phyloP scores from a whole-genome alignment of 306 rosid species.

The Prunus dulcis region DNA sequence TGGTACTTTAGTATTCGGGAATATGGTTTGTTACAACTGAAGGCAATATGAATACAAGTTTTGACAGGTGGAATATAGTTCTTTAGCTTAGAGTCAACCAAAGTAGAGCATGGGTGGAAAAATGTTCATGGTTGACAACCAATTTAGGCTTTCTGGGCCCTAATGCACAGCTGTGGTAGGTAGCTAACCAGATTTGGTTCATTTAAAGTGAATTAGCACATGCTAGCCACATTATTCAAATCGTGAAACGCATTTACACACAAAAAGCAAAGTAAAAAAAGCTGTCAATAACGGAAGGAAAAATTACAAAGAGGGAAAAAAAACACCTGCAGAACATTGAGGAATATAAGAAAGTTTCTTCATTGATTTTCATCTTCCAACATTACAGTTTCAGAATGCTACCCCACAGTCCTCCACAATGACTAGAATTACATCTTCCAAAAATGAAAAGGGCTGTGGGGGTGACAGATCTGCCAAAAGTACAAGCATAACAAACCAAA shows the following conservation, averaged over 20 bases:
- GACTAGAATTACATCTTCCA: slow-evolving; percentile 22
- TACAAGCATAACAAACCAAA: slow-evolving; percentile 20
- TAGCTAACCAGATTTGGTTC: slow-evolving; percentile 2
- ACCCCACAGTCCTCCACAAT: slow-evolving; percentile 6
- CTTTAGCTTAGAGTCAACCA: not conserved
- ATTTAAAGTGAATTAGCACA: slow-evolving; percentile 5
- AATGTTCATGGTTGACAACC: not conserved
- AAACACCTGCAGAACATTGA: not conserved
- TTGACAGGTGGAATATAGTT: not conserved
- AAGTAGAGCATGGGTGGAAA: not conserved
- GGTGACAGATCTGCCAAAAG: slow-evolving; percentile 18
- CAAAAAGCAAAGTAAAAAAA: not conserved
- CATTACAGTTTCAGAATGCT: not conserved
- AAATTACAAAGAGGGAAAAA: not conserved
- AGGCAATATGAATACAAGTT: not conserved
- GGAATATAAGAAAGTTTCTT: not conserved
- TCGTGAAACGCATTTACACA: not conserved
- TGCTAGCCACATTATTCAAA: slow-evolving; percentile 2
- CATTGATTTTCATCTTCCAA: slow-evolving; percentile 16
- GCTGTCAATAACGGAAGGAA: not conserved
- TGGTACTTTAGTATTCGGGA: not conserved
- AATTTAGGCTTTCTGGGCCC: not conserved
- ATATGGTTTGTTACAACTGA: not conserved
- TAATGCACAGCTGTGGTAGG: not conserved
- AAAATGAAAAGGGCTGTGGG: slow-evolving; percentile 14